Base-by-base conservation (phyloP, 495 filamentous ascomycete species). In the Choiromyces venosus region DNA sequence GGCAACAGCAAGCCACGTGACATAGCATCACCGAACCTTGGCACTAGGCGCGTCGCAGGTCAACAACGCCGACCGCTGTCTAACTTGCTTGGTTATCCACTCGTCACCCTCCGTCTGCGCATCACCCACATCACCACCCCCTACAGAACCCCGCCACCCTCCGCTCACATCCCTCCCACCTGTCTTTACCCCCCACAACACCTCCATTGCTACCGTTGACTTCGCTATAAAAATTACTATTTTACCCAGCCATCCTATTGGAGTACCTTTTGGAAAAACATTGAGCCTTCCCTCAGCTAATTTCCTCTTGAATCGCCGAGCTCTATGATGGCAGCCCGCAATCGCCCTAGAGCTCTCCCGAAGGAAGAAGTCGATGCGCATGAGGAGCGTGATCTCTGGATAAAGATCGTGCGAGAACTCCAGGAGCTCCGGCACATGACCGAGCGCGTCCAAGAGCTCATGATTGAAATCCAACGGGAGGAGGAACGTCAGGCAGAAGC, bases 281-380 rank as follows among this genome's bases (percentile, higher is more conserved):
- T 61, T 33, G 10, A 61, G 52, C 52, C 52, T 33, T 14, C 52
- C 18, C 52, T 33, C 25, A n/a, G 9, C 10, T 56, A 14, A 12
- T 52, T 29, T 29, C 25, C 12, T 61, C 52, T 25, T 61, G 25
- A 61, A 61, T 33, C 25, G 52, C 52, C 40, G 40, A 70, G 19
- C 35, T 2, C 16, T 21, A 35, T 35, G 19, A 81, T 81, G 79
- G 79, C 79, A 29, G 79, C 79, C 69, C 68, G 79, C 61, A 77
- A 74, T 56, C 76, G 80, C 66, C 79, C 80, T 42, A 80, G 80
- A 52, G 75, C 75, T 21, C 69, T 69, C 64, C 39, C 67, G 44
- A 76, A 76, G 25, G 73, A 81, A 61, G 79, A 81, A 64, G 72
- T 67, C 37, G 80, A 81, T 56, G 79, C 79, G 36, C 80, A 81